phyloP scores from a whole-genome alignment of 345 rosid species.

The Rhodomyrtus tomentosa region DNA sequence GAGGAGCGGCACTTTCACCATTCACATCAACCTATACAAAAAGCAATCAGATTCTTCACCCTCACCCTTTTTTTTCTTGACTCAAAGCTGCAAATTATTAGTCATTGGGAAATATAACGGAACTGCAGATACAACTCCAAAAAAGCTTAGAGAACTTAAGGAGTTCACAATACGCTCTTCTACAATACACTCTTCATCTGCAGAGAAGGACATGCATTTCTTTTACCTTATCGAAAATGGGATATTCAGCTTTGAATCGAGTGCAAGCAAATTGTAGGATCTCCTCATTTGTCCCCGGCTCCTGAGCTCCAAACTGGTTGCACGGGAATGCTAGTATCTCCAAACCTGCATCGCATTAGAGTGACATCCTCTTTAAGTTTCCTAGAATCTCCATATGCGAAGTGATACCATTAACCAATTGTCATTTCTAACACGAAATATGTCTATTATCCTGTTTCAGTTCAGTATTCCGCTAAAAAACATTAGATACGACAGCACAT shows the following conservation, averaged over 20 bases:
- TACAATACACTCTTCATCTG: not conserved
- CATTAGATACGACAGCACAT: not conserved
- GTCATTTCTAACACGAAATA: not conserved
- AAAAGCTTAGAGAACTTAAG: not conserved
- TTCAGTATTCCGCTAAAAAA: not conserved
- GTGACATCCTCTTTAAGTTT: not conserved
- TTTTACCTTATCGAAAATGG: conserved; percentile 75
- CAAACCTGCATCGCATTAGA: conserved; percentile 30
- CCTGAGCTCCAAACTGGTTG: conserved; percentile 87
- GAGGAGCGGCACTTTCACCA: conserved; percentile 58
- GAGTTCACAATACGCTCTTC: not conserved
- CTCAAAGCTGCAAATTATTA: not conserved
- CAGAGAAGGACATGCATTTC: not conserved
- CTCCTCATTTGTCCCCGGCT: conserved; percentile 76
- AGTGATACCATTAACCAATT: not conserved
- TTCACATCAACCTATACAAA: conserved; percentile 67
- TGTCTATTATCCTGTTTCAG: not conserved
- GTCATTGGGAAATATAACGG: not conserved
- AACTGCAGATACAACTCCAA: not conserved
- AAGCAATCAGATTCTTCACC: not conserved
- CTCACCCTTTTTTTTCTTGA: not conserved
- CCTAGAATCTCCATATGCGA: not conserved
- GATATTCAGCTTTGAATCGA: conserved; percentile 89
- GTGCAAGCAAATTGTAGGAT: conserved; percentile 73
- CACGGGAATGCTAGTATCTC: conserved; percentile 92